phyloP scores from a whole-genome alignment of 179 eudicot species.

The Beta corolliflora region DNA sequence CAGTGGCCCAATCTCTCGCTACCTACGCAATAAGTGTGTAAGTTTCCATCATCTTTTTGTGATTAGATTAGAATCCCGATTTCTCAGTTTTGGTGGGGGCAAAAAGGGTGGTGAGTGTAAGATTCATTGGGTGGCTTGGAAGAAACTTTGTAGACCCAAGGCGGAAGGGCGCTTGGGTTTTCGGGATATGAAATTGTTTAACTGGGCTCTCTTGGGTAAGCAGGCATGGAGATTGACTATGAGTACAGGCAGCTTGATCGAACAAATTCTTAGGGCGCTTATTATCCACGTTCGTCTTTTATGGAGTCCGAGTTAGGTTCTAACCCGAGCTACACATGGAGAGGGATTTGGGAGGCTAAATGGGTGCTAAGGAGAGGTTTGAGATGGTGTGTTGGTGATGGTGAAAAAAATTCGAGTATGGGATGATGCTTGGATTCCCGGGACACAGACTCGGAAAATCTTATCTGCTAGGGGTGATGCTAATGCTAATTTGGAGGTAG shows the following conservation, averaged over 20 bases:
- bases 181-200: neutral
- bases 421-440: neutral
- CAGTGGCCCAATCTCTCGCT: too few species aligned
- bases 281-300: neutral
- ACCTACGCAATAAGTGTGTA: too few species aligned
- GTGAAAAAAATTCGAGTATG: neutral
- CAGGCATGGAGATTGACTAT: too few species aligned
- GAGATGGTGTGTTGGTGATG: neutral
- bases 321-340: neutral
- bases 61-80: too few species aligned
- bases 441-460: neutral
- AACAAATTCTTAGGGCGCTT: neutral
- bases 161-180: neutral
- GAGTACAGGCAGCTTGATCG: neutral
- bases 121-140: neutral
- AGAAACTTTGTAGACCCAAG: neutral
- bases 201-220: neutral
- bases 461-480: too few species aligned
- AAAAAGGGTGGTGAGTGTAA: neutral
- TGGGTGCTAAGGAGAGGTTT: neutral
- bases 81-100: neutral
- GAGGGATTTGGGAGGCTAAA: neutral
- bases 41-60: neutral
- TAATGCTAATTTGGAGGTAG: too few species aligned
- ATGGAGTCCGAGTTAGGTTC: neutral